Evolutionary conservation across 805 yeast genomes (phyloP).

Genomic region (Candida nanaspora): DNA sequence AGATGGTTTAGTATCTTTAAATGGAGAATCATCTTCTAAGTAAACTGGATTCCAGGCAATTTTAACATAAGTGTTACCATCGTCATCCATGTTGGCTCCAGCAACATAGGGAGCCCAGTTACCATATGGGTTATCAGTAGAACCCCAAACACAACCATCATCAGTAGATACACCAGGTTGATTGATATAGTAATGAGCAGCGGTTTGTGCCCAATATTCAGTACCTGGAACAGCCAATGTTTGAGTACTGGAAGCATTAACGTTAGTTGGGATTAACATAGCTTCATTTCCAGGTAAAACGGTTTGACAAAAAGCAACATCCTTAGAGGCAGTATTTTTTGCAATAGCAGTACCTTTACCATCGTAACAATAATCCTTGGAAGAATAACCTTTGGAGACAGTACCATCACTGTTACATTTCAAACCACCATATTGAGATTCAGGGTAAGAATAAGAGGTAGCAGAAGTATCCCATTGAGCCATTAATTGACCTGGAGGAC

Average conservation of each 20-base stretch:
- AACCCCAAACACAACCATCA: constrained; percentile 86
- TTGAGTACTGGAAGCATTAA: constrained; percentile 39
- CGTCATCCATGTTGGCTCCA: constrained; percentile 74
- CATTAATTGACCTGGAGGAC: constrained; percentile 81
- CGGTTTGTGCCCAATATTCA: constrained; percentile 78
- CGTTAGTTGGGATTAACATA: constrained; percentile 81
- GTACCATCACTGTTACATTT: constrained; percentile 69
- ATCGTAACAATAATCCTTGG: constrained; percentile 59
- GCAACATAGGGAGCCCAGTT: constrained; percentile 95
- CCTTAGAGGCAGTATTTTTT: constrained; percentile 43
- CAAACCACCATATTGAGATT: constrained; percentile 77
- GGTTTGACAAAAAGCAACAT: constrained; percentile 86
- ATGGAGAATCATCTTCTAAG: constrained; percentile 50
- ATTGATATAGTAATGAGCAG: constrained; percentile 81
- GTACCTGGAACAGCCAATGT: constrained; percentile 80
- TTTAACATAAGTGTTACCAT: constrained; percentile 69
- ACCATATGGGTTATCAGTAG: constrained; percentile 59
- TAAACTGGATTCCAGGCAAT: constrained; percentile 90
- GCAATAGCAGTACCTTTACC: constrained; percentile 68
- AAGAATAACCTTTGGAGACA: constrained; percentile 51
- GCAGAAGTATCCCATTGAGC: constrained; percentile 82
- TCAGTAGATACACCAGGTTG: constrained; percentile 71
- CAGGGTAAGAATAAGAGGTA: constrained; percentile 69
- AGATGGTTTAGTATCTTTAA: constrained; percentile 46
- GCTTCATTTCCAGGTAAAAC: constrained; percentile 93